Percentiles rank a stretch among this genome's conserved stretches.
phyloP scores from a whole-genome alignment of 1,284 basidiomycete species.

The Trametes sp. region DNA sequence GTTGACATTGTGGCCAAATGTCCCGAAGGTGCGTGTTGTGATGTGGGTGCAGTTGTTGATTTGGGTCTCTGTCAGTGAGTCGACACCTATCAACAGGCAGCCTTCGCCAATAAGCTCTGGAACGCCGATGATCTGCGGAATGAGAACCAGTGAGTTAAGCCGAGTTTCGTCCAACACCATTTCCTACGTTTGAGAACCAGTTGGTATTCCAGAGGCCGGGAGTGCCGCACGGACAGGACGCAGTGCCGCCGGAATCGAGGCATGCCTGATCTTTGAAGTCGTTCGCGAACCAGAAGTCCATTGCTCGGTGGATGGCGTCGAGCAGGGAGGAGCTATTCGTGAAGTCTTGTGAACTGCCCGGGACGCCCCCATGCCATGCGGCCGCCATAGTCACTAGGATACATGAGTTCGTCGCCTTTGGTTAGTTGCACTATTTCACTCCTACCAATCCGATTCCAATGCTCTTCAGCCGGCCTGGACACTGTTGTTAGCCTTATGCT shows the following conservation, averaged over 20 bases:
- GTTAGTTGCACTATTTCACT: conserved; percentile 5
- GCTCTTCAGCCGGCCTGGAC: conserved; percentile 57
- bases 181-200: conserved; percentile 61
- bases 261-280: conserved; percentile 64
- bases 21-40: conserved; percentile 58
- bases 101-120: conserved; percentile 61
- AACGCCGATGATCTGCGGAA: conserved; percentile 60
- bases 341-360: conserved; percentile 45
- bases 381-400: conserved; percentile 52
- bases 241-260: conserved; percentile 57
- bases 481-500: background rate
- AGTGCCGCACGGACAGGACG: conserved; percentile 60
- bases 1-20: conserved; percentile 53
- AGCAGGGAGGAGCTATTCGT: conserved; percentile 49
- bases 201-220: conserved; percentile 73
- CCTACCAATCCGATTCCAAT: conserved; percentile 68
- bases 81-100: conserved; percentile 61
- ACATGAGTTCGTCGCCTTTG: background rate
- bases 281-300: conserved; percentile 71
- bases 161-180: background rate
- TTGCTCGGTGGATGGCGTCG: conserved; percentile 53
- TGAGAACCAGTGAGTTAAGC: background rate
- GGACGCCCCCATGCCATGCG: conserved; percentile 62
- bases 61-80: conserved; percentile 51
- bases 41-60: conserved; percentile 57